Evolutionary conservation across 768 basidiomycete species (phyloP).

Genomic region (Hericium rajendrae): DNA sequence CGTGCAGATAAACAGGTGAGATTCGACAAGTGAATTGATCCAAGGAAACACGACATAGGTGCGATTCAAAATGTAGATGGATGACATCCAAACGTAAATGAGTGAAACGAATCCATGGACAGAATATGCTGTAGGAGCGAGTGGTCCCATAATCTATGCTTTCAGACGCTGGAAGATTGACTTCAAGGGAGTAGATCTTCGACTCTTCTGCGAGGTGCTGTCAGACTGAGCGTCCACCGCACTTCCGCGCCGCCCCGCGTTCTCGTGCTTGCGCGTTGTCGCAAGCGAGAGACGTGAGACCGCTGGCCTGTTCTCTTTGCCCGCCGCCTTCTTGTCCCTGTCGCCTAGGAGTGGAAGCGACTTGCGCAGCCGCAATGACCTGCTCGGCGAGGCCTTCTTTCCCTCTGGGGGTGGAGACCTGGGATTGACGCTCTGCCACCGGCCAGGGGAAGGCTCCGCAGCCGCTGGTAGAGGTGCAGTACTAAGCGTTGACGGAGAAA

Average conservation of each 20-base stretch:
- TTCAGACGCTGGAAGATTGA: conserved; percentile 5
- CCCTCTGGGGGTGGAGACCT: not conserved
- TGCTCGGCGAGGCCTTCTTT: conserved; percentile 1
- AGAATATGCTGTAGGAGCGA: not conserved
- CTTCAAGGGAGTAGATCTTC: conserved; percentile 12
- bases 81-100: not conserved
- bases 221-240: not conserved
- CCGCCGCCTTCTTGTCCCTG: not conserved
- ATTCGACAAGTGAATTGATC: too few species aligned
- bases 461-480: not conserved
- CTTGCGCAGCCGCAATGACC: not conserved
- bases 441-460: not conserved
- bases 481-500: too few species aligned
- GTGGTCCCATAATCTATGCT: not conserved
- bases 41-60: not conserved
- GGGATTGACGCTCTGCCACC: not conserved
- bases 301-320: conserved; percentile 11
- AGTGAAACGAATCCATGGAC: not conserved
- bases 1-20: too few species aligned
- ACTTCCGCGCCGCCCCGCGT: conserved; percentile 7
- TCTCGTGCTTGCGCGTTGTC: conserved; percentile 7
- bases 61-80: not conserved
- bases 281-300: not conserved
- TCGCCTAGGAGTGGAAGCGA: conserved; percentile 5
- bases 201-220: conserved; percentile 2